Evolutionary conservation across 1,284 basidiomycete species (phyloP).

Genomic region (Austroboletus niveus): DNA sequence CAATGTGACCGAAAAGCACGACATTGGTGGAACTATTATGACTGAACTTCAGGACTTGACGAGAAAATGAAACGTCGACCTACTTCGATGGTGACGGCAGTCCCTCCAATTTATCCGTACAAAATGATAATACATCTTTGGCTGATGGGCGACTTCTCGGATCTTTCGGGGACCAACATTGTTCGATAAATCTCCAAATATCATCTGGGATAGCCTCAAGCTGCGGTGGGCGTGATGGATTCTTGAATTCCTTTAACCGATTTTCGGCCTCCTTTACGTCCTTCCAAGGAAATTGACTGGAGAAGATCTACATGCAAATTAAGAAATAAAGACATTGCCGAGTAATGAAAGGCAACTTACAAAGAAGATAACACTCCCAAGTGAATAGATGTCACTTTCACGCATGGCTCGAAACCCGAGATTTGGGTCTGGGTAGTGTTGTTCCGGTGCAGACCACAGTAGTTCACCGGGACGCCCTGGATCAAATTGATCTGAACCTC

Average conservation of each 20-base stretch:
- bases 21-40: not conserved
- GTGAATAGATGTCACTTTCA: constrained; percentile 8
- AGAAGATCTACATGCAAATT: constrained; percentile 2
- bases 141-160: constrained; percentile 3
- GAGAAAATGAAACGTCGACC: not conserved
- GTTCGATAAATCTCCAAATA: constrained; percentile 7
- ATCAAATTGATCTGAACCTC: not conserved
- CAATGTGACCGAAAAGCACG: not conserved
- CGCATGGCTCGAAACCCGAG: not conserved
- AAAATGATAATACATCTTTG: not conserved
- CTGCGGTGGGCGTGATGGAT: constrained; percentile 5
- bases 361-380: constrained; percentile 7
- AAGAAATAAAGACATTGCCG: too few species aligned
- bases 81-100: not conserved
- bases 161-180: constrained; percentile 8
- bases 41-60: not conserved
- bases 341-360: not conserved
- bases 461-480: not conserved
- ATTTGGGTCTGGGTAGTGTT: not conserved
- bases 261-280: not conserved
- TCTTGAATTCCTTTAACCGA: not conserved
- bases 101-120: not conserved
- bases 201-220: constrained; percentile 1
- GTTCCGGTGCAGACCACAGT: not conserved
- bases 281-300: constrained; percentile 1